Evolutionary conservation across 2,329 filamentous ascomycete species (phyloP), one percentile per base, ranked within the genome.

Genomic region (Colletotrichum lini): DNA sequence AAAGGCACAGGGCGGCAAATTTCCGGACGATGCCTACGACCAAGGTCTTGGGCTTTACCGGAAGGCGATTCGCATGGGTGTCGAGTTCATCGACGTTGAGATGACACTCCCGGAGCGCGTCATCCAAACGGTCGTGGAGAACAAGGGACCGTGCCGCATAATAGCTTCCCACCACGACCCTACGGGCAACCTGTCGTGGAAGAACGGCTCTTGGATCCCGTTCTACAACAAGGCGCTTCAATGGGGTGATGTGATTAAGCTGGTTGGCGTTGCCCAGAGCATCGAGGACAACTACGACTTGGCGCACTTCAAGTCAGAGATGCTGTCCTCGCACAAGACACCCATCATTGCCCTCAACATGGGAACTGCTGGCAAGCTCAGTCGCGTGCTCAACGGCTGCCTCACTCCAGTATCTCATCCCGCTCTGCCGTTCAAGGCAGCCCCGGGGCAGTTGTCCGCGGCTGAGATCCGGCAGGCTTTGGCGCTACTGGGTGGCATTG

Each of bases 121-220:
- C 44, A 87, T 98, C 40, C 88, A 92, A 56, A 84, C 88, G 16
- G 87, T 98, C 4, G 87, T 89, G 0, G 89, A 92, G 65, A 81
- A 81, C 7, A 93, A 94, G 79, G 91, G 92, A 2, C 87, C 89
- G 74, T 94, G 94, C 1, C 92, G 91, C 73, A 93, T 99, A 78
- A 97, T 99, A 76, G 95, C 96, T 10, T 99, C 96, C 0, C 96
- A 99, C 80, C 96, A 99, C 80, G 96, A 99, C 79, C 94, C 95
- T 0, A 84, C 88, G 67, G 92, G 92, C 10, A 85, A 87, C 26
- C 85, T 98, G 21, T 96, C 94, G 2, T 99, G 96, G 96, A 91
- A 87, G 74, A 95, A 97, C 75, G 94, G 94, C n/a, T 94, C 94
- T 0, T 99, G 96, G 96, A 91, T 96, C 67, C 88, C 92, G 38